A percentile compares a stretch with the other conserved stretches of the same genome.
phyloP scores from a whole-genome alignment of 2,329 filamentous ascomycete genomes.

The Diaporthe caulivora region DNA sequence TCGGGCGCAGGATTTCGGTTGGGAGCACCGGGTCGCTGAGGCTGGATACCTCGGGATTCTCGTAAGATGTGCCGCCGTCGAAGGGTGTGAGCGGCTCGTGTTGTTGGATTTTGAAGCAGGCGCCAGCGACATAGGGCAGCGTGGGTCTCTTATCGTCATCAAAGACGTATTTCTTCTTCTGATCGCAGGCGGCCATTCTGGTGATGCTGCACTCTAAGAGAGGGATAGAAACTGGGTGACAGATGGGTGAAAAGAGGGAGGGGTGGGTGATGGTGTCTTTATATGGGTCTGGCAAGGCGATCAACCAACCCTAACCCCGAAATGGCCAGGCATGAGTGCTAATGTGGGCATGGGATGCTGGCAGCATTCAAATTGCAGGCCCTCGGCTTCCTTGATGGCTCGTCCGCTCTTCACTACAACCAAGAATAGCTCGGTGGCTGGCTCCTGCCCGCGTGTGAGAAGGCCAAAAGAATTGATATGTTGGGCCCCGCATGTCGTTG shows the following conservation, averaged over 20 bases:
- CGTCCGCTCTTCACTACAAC: neutral
- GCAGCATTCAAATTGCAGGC: neutral
- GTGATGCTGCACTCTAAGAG: neutral
- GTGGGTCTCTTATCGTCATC: neutral
- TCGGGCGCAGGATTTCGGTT: neutral
- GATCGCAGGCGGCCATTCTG: neutral
- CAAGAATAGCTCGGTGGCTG: neutral
- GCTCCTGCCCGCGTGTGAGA: neutral
- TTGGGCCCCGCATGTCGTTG: neutral
- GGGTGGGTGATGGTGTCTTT: neutral
- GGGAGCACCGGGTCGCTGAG: neutral
- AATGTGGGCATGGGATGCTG: neutral
- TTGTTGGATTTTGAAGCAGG: constrained; percentile 1
- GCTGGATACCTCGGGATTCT: neutral
- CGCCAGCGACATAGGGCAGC: constrained; percentile 1
- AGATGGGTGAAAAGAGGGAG: neutral
- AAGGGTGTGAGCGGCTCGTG: constrained; percentile 13
- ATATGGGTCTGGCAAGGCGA: neutral
- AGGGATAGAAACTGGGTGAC: neutral
- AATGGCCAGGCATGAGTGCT: neutral
- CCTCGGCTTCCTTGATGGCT: neutral
- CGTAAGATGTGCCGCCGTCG: neutral
- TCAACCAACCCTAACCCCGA: neutral
- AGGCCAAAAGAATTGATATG: neutral
- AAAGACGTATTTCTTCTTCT: neutral